Evolutionary conservation across 2,329 filamentous ascomycete species (phyloP).

Genomic region (Pestalotiopsis sp.): DNA sequence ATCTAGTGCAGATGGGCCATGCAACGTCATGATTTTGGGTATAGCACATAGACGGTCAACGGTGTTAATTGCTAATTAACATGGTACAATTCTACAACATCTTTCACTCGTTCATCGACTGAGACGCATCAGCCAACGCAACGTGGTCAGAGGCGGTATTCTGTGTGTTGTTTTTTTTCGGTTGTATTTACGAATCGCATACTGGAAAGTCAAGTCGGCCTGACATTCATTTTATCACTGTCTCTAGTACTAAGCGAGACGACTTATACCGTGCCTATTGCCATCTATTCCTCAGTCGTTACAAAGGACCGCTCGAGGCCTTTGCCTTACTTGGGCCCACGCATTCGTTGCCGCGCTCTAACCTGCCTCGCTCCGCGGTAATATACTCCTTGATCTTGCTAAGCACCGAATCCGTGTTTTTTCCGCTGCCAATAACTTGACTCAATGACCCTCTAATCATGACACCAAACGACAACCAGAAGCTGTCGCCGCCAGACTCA

Average conservation of each 20-base stretch:
- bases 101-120: not conserved
- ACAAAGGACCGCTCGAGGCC: too few relatives aligned
- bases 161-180: too few relatives aligned
- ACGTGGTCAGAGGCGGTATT: not conserved
- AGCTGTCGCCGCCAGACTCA: not conserved
- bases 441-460: not conserved
- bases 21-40: conserved; percentile 4
- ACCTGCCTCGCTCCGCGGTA: not conserved
- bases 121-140: too few relatives aligned
- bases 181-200: too few relatives aligned
- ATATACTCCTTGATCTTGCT: not conserved
- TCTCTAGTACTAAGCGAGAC: too few relatives aligned
- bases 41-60: not conserved
- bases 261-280: too few relatives aligned
- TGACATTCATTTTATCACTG: too few relatives aligned
- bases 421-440: not conserved
- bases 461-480: not conserved
- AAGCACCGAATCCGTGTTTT: not conserved
- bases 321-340: too few relatives aligned
- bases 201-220: not conserved
- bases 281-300: too few relatives aligned
- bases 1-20: conserved; percentile 14
- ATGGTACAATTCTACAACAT: not conserved
- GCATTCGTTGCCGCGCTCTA: not conserved
- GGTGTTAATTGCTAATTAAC: conserved; percentile 6